These are phyloP conservation scores for Sporothrix globosa DNA, from an alignment of 2,329 filamentous ascomycete species.

Conservation along the genomic window DNA sequence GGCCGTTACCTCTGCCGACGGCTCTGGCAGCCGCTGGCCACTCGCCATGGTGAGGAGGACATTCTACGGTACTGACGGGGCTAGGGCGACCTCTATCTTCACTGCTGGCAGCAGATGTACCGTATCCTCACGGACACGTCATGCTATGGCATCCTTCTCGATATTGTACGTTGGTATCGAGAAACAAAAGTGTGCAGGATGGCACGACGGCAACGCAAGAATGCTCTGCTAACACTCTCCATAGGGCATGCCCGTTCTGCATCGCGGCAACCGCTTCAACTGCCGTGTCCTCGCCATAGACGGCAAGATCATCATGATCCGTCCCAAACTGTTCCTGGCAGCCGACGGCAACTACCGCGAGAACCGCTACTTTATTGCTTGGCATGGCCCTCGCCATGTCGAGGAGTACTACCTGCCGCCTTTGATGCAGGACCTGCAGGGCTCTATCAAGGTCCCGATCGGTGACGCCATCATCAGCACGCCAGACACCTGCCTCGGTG, in stretches of 20 bases:
- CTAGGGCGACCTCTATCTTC: constrained; percentile 55
- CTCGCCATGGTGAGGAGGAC: no score
- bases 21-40: no score
- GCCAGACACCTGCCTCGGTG: constrained; percentile 64
- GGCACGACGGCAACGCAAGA: background rate
- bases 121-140: constrained; percentile 63
- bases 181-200: background rate
- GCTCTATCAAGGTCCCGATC: constrained; percentile 57
- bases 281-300: constrained; percentile 67
- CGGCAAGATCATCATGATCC: constrained; percentile 69
- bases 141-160: constrained; percentile 67
- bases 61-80: background rate
- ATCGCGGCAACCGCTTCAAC: constrained; percentile 67
- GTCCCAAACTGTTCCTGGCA: constrained; percentile 64
- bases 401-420: constrained; percentile 68
- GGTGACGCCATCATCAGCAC: constrained; percentile 67
- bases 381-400: constrained; percentile 59
- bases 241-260: constrained; percentile 60
- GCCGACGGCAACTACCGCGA: constrained; percentile 63
- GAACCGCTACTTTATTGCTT: constrained; percentile 61
- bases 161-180: constrained; percentile 48
- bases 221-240: background rate
- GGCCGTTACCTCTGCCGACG: background rate
- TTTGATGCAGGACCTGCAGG: constrained; percentile 59
- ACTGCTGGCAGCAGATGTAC: constrained; percentile 65